phyloP scores from a whole-genome alignment of 2,329 filamentous ascomycete genomes.

The Fusarium hainanense region DNA sequence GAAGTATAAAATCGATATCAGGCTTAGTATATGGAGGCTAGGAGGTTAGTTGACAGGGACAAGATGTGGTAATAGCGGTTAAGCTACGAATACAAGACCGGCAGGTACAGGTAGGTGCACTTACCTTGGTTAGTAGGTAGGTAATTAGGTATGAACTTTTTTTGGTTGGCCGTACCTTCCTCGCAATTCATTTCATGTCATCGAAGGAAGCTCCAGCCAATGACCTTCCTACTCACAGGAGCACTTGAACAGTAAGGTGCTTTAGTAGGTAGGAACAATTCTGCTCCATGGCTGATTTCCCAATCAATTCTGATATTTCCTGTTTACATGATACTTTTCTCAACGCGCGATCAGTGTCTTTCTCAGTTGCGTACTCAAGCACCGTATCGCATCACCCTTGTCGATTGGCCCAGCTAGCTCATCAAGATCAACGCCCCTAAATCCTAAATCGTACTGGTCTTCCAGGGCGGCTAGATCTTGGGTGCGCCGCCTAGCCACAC shows the following conservation, averaged over 20 bases:
- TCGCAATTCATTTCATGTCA: not conserved
- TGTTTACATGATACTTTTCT: not conserved
- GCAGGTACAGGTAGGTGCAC: not conserved
- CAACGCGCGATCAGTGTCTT: not conserved
- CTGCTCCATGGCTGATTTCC: not conserved
- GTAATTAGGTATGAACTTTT: not conserved
- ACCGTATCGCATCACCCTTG: slow-evolving; percentile 10
- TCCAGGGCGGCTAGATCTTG: slow-evolving; percentile 36
- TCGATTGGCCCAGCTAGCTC: slow-evolving; percentile 12
- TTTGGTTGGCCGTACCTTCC: not conserved
- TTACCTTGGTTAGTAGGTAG: not conserved
- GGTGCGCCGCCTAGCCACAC: slow-evolving; percentile 4
- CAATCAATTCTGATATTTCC: not conserved
- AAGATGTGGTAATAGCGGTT: not conserved
- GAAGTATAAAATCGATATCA: not conserved
- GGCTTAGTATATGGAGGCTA: not conserved
- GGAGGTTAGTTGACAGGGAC: not conserved
- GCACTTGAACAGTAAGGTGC: not conserved
- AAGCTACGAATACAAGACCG: not conserved
- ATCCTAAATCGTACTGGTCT: slow-evolving; percentile 25
- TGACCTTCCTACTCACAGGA: not conserved
- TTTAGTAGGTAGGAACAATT: not conserved
- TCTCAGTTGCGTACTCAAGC: not conserved
- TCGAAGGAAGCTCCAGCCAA: not conserved
- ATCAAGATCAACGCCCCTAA: slow-evolving; percentile 31